phyloP scores from a whole-genome alignment of 495 filamentous ascomycete species.

The Penicillium antarcticum region DNA sequence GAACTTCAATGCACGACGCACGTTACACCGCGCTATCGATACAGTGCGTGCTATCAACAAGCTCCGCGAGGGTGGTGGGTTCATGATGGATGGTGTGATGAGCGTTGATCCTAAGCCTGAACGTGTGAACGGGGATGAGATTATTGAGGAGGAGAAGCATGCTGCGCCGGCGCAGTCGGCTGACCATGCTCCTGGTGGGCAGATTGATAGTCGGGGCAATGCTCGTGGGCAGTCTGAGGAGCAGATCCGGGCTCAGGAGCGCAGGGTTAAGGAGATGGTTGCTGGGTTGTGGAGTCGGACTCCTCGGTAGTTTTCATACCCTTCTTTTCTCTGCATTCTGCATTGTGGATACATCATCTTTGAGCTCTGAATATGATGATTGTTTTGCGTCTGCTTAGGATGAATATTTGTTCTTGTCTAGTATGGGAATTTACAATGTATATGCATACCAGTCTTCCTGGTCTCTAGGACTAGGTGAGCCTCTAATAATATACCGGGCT shows the following conservation, averaged over 20 bases:
- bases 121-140: constrained; percentile 43
- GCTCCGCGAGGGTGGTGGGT: constrained; percentile 75
- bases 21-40: constrained; percentile 94
- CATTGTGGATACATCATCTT: not conserved
- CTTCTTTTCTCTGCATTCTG: not conserved
- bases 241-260: constrained; percentile 61
- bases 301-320: constrained; percentile 17
- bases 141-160: constrained; percentile 33
- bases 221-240: constrained; percentile 62
- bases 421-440: not conserved
- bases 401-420: not conserved
- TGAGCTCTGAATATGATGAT: not conserved
- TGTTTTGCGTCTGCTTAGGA: not conserved
- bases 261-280: constrained; percentile 57
- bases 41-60: constrained; percentile 99
- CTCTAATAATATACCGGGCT: too few relatives aligned
- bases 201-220: constrained; percentile 56
- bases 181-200: constrained; percentile 13
- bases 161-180: constrained; percentile 10
- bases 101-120: constrained; percentile 60
- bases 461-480: too few relatives aligned
- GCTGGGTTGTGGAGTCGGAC: constrained; percentile 54
- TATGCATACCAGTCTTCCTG: not conserved
- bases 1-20: constrained; percentile 96
- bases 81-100: constrained; percentile 77